These are phyloP conservation scores for Emergomyces orientalis DNA, from an alignment of 2,329 filamentous ascomycete species.

Conservation along the genomic window DNA sequence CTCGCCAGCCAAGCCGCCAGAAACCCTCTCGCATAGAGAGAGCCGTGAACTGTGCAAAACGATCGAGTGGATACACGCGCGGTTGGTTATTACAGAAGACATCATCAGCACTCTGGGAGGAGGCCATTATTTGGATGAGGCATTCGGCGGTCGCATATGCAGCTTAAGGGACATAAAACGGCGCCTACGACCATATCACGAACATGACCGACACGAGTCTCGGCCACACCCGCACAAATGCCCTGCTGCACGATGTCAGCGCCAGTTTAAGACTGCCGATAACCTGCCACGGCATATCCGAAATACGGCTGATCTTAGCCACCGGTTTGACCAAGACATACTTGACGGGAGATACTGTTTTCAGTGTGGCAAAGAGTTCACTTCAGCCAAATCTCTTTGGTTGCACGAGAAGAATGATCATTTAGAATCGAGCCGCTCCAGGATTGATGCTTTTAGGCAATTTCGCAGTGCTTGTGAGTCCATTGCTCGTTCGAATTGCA, in stretches of 20 bases:
- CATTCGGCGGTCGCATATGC: neutral
- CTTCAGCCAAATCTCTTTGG: neutral
- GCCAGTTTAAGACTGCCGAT: neutral
- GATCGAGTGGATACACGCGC: neutral
- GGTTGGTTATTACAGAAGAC: neutral
- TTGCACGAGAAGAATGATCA: neutral
- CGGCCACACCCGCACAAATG: neutral
- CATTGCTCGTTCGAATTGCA: neutral
- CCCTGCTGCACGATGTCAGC: neutral
- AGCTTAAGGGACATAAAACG: neutral
- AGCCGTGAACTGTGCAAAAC: neutral
- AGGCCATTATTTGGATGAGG: neutral
- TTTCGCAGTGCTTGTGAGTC: neutral
- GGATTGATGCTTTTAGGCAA: neutral
- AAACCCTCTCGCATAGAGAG: slow-evolving; percentile 4
- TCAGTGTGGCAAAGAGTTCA: neutral
- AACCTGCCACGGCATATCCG: neutral
- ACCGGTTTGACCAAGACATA: neutral
- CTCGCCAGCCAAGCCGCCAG: neutral
- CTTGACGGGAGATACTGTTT: neutral
- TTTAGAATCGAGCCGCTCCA: neutral
- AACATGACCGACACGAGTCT: neutral
- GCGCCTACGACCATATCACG: neutral
- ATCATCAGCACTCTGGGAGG: neutral
- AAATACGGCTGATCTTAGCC: neutral